Evolutionary conservation across 257 asterid species (phyloP).

Genomic region (Leptodermis oblonga): DNA sequence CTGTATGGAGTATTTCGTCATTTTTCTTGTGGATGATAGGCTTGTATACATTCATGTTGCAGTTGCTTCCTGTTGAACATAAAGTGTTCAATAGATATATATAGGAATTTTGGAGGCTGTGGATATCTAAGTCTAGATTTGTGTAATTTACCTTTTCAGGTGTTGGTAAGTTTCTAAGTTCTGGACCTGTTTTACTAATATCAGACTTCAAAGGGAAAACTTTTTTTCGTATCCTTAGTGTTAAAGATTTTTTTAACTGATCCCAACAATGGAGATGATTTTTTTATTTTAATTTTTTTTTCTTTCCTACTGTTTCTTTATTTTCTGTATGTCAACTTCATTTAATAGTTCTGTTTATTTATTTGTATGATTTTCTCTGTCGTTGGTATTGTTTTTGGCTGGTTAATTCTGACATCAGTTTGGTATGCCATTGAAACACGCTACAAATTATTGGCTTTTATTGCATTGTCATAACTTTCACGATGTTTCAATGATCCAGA

Average conservation of each 20-base stretch:
- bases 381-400: background rate
- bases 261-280: background rate
- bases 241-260: background rate
- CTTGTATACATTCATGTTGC: background rate
- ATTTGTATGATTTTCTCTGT: background rate
- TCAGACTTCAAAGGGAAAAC: background rate
- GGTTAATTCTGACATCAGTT: constrained; percentile 4
- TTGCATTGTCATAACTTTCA: constrained; percentile 17
- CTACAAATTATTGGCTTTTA: background rate
- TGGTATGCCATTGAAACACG: constrained; percentile 9
- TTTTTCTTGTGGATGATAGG: background rate
- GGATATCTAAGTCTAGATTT: background rate
- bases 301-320: background rate
- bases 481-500: constrained; percentile 44
- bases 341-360: background rate
- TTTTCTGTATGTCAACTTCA: background rate
- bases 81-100: background rate
- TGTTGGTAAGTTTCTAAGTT: background rate
- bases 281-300: no score
- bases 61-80: background rate
- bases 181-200: background rate
- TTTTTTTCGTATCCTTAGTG: background rate
- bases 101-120: background rate
- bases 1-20: background rate
- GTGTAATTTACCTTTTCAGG: background rate